phyloP scores from a whole-genome alignment of 2,329 filamentous ascomycete genomes.

The Microsporum ferrugineum region DNA sequence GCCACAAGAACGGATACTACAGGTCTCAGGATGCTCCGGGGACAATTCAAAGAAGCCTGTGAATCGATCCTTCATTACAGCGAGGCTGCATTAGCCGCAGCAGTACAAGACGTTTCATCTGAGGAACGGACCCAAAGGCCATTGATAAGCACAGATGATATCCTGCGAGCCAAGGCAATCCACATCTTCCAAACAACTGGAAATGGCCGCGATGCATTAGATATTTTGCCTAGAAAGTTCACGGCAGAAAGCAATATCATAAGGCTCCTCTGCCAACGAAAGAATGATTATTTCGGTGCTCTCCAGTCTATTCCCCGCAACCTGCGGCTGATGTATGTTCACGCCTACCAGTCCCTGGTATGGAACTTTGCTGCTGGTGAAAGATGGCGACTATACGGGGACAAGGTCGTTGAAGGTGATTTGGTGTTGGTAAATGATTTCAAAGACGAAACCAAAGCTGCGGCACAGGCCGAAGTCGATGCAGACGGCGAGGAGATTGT shows the following conservation, averaged over 20 bases:
- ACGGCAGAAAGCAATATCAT: conserved; percentile 69
- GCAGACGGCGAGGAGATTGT: conserved; percentile 57
- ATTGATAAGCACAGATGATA: conserved; percentile 61
- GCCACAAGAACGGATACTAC: conserved; percentile 72
- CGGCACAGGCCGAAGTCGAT: conserved; percentile 35
- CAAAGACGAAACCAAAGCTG: conserved; percentile 19
- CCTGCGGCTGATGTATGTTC: conserved; percentile 85
- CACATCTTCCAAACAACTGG: conserved; percentile 57
- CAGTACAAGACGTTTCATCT: conserved; percentile 39
- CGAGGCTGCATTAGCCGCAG: conserved; percentile 48
- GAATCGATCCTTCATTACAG: conserved; percentile 65
- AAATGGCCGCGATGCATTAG: conserved; percentile 49
- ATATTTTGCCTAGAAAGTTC: conserved; percentile 66
- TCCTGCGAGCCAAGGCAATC: conserved; percentile 65
- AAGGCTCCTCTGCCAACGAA: conserved; percentile 51
- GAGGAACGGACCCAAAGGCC: conserved; percentile 28
- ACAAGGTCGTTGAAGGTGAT: conserved; percentile 69
- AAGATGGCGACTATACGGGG: conserved; percentile 65
- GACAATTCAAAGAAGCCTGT: conserved; percentile 69
- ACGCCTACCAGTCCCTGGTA: conserved; percentile 88
- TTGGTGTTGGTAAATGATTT: conserved; percentile 59
- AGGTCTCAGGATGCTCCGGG: conserved; percentile 71
- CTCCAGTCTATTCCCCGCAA: conserved; percentile 69
- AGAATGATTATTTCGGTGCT: conserved; percentile 67
- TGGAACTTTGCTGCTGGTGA: conserved; percentile 82